Conservation (phyloP, 352 stramenopile genomes). For the Elongisporangium senticosum region DNA sequence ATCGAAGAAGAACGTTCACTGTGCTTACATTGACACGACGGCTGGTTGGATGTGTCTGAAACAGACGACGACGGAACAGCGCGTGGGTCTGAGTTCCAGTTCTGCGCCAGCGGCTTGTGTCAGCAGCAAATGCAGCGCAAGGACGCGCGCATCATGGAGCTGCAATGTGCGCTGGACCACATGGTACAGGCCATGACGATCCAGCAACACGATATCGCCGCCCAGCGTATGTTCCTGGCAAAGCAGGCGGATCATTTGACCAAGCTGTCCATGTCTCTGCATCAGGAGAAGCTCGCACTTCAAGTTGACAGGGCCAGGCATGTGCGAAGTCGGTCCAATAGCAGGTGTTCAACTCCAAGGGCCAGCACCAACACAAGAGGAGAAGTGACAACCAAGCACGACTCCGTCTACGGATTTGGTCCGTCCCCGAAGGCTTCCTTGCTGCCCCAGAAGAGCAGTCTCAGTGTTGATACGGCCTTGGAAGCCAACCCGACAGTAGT, state of each 20-base stretch:
- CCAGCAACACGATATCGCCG: conserved; percentile 29
- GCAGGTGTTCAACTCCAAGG: no score
- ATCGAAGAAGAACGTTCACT: no score
- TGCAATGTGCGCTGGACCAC: conserved; percentile 31
- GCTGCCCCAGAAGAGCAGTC: no score
- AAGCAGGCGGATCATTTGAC: conserved; percentile 29
- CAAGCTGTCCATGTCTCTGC: conserved; percentile 23
- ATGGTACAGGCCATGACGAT: conserved; percentile 37
- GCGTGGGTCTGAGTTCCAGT: conserved; percentile 2
- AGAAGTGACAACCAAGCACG: no score
- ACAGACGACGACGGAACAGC: background rate
- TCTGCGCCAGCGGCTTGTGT: conserved; percentile 16
- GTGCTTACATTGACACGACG: no score
- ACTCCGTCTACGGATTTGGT: no score
- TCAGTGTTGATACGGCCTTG: no score
- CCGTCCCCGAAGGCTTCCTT: no score
- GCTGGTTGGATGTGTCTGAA: no score
- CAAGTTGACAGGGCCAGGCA: conserved; percentile 20
- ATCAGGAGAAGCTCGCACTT: conserved; percentile 28
- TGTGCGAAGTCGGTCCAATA: conserved; percentile 2
- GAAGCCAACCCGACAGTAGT: no score
- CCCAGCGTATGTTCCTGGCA: conserved; percentile 23
- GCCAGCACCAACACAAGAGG: no score
- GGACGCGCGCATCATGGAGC: conserved; percentile 23
- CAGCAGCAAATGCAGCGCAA: conserved; percentile 22